These are phyloP conservation scores for Tubosaeta sp. DNA, from an alignment of 768 basidiomycete species.

Conservation along the genomic window DNA sequence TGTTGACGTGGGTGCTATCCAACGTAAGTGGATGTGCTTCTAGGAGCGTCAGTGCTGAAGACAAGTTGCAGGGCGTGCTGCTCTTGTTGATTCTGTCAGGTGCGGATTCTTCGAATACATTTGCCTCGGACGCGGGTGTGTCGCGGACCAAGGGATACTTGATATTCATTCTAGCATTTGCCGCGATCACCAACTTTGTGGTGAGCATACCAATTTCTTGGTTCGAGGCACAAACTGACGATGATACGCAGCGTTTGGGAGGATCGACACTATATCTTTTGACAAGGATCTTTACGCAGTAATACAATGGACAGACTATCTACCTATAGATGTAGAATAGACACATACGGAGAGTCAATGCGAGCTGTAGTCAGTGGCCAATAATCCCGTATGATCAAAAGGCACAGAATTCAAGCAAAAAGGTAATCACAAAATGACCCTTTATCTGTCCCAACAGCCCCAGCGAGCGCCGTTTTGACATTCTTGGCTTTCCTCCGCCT, in stretches of 20 bases:
- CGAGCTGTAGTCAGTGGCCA: not conserved
- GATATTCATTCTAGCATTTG: constrained; percentile 75
- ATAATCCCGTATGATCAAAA: not conserved
- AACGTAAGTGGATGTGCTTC: constrained; percentile 48
- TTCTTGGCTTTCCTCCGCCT: constrained; percentile 18
- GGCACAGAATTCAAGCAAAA: constrained; percentile 30
- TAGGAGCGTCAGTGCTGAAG: not conserved
- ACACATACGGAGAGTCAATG: not conserved
- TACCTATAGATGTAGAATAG: constrained; percentile 3
- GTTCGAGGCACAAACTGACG: not conserved
- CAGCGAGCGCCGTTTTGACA: constrained; percentile 10
- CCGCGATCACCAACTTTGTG: constrained; percentile 71
- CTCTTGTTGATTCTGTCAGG: constrained; percentile 66
- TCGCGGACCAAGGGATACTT: constrained; percentile 71
- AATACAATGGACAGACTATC: constrained; percentile 2
- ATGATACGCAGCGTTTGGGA: constrained; percentile 43
- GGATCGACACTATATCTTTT: constrained; percentile 56
- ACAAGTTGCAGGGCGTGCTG: constrained; percentile 52
- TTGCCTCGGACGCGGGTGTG: constrained; percentile 43
- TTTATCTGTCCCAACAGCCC: constrained; percentile 10
- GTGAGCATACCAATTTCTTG: constrained; percentile 27
- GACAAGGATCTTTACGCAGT: constrained; percentile 50
- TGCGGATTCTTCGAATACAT: constrained; percentile 52
- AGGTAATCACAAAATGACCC: constrained; percentile 43
- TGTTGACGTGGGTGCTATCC: constrained; percentile 79